These are phyloP conservation scores for Phytophthora podocarpi DNA, from an alignment of 352 stramenopile genomes.

Conservation along the genomic window DNA sequence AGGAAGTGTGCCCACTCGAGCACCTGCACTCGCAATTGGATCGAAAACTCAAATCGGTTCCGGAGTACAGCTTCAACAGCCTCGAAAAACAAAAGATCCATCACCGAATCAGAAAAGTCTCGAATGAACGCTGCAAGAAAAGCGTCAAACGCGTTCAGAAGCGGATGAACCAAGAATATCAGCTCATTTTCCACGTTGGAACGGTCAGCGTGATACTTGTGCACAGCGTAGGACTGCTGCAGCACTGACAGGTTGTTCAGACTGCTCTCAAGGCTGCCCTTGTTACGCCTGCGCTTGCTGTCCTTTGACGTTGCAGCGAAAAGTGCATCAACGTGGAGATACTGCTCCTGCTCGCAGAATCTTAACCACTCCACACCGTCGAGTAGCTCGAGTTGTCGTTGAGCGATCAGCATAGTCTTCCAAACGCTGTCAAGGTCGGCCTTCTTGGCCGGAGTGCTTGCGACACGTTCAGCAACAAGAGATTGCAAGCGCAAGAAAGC, in stretches of 20 bases:
- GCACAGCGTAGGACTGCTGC: constrained; percentile 85
- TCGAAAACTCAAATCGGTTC: constrained; percentile 80
- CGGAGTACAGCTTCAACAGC: constrained; percentile 51
- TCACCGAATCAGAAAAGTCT: neutral
- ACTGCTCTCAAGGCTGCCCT: constrained; percentile 31
- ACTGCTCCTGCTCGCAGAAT: constrained; percentile 79
- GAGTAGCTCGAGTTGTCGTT: constrained; percentile 58
- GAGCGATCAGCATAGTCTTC: constrained; percentile 39
- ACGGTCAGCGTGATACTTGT: constrained; percentile 74
- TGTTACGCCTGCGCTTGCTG: constrained; percentile 25
- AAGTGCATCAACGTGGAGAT: constrained; percentile 50
- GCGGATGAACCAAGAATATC: constrained; percentile 72
- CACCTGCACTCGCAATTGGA: constrained; percentile 55
- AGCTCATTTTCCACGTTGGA: constrained; percentile 77
- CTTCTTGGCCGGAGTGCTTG: constrained; percentile 14
- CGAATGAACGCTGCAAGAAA: constrained; percentile 45
- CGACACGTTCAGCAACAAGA: constrained; percentile 18
- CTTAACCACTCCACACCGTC: constrained; percentile 67
- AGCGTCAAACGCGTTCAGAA: constrained; percentile 64
- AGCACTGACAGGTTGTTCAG: constrained; percentile 63
- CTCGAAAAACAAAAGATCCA: constrained; percentile 18
- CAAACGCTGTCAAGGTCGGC: constrained; percentile 42
- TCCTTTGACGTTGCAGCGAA: constrained; percentile 24
- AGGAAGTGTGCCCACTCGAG: constrained; percentile 87
- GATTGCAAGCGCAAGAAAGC: constrained; percentile 43